Base-by-base conservation (phyloP, 225 moss, liverwort and hornwort species). In the Bryoerythrophyllum caledonicum region DNA sequence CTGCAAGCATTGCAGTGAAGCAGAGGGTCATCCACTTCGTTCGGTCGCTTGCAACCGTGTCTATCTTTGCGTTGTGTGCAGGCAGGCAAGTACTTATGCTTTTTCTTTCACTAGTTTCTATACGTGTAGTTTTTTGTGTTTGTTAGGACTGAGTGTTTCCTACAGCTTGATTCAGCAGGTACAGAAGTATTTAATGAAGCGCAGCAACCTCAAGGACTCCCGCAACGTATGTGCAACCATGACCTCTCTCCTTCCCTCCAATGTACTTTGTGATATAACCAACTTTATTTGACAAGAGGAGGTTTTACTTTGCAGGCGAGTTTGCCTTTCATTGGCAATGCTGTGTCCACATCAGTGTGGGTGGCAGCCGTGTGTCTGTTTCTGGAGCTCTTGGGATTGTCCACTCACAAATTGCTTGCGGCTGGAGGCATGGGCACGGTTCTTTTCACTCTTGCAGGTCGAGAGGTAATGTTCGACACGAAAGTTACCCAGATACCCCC, bases 351-450 rank as follows among this genome's bases (percentile, higher is more conserved):
- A 53, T 86, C 91, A 56, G 91, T 93, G 10, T 93, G 93, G 93
- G 89, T 93, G 60, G 91, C 93, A 61, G 91, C 93, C 30, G 91
- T 88, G 30, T 93, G 93, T 76, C 76, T 93, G 57, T 90, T 90
- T 57, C 85, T 91, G 93, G 93, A 93, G 78, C 83, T 91, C 26
- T 60, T 93, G 46, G 93, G 93, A 25, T 93, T 93, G 30, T 93
- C 91, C 21, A 89, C 93, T 10, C 88, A 90, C 56, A 93, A 84
- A 76, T 91, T 83, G 93, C 87, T 93, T 58, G 86, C 91, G 34
- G 93, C 88, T 67, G 93, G 93, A 80, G 93, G 93, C 57, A 83
- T 91, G 81, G 91, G 93, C 56, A 90, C 93, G n/a, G 91, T 93
- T 17, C 78, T 93, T 60, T 72, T 93, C 25, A 93, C 93, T 3